phyloP scores from a whole-genome alignment of 805 yeast genomes.

The Ogataea haglerorum region DNA sequence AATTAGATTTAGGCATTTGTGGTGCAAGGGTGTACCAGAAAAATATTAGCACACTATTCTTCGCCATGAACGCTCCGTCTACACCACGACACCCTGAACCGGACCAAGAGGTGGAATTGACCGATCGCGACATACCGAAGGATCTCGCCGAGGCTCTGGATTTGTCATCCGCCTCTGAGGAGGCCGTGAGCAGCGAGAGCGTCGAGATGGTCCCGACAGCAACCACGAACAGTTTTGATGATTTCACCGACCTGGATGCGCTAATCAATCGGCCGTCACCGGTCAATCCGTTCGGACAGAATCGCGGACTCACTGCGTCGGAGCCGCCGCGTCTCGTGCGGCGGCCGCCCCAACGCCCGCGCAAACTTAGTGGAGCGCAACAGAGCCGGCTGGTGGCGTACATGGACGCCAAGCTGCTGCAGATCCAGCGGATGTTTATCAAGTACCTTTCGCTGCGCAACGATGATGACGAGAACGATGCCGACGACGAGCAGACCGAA shows the following conservation, averaged over 20 bases:
- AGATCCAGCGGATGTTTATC: conserved; percentile 52
- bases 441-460: conserved; percentile 33
- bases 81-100: conserved; percentile 30
- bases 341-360: conserved; percentile 5
- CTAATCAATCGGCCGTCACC: conserved; percentile 12
- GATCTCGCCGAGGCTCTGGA: conserved; percentile 26
- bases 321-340: conserved; percentile 19
- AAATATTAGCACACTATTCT: neutral
- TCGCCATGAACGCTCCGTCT: conserved; percentile 5
- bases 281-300: conserved; percentile 31
- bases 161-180: conserved; percentile 15
- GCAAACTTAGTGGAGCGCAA: conserved; percentile 43
- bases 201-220: conserved; percentile 19
- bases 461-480: conserved; percentile 22
- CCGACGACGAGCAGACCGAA: neutral
- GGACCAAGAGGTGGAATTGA: conserved; percentile 24
- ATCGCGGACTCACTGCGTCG: conserved; percentile 23
- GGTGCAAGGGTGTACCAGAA: conserved; percentile 5
- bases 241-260: conserved; percentile 18
- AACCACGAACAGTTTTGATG: conserved; percentile 4
- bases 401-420: conserved; percentile 51
- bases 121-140: conserved; percentile 18
- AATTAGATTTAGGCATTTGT: neutral
- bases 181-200: conserved; percentile 4
- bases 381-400: conserved; percentile 54